Evolutionary conservation across 208 protist genomes (phyloP), one percentile per base, ranked within the genome.

Genomic region (Leishmania major): DNA sequence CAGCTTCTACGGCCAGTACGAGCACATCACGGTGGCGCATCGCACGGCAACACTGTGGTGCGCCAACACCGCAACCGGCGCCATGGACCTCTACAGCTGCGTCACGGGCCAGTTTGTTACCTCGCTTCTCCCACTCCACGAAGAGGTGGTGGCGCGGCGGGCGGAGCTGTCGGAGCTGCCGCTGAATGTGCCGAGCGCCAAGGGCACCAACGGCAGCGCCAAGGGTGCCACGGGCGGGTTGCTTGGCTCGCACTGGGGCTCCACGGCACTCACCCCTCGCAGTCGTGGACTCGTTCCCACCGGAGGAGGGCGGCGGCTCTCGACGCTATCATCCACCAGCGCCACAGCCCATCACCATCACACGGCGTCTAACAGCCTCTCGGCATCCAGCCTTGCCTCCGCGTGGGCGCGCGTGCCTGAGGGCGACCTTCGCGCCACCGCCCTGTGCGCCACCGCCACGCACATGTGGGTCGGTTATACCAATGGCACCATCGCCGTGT

Each of bases 401-500:
- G 25, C 43, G 51, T 17, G 31, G 3, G 15, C 6, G 2, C 51
- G 17, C 35, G 49, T 45, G n/a, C 53, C 77, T 15, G 40, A 71
- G n/a, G n/a, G 25, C 0, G 77, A 82, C 35, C 62, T 80, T 17
- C 72, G 62, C 13, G 77, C 79, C 13, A 72, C 64, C 3, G 81
- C 90, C 3, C 74, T 98, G 71, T 73, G 81, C n/a, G 81, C 91
- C 13, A 95, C 90, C 17, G 43, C 75, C 11, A 85, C 90, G 40
- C 93, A 96, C 83, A 84, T 97, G 59, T 97, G 93, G 91, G 83
- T 93, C 0, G 95, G 95, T 37, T 94, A 92, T 79, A 75, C 87
- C 22, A 87, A 96, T 81, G 95, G 95, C 72, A 86, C 75, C 15
- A 93, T 98, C 5, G 87, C 79, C 19, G 87, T 98, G 0, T 97